Percentiles rank a stretch among this genome's conserved stretches.
phyloP scores from a whole-genome alignment of 371 early-diverging fungal species.

The Cladochytrium tenue region DNA sequence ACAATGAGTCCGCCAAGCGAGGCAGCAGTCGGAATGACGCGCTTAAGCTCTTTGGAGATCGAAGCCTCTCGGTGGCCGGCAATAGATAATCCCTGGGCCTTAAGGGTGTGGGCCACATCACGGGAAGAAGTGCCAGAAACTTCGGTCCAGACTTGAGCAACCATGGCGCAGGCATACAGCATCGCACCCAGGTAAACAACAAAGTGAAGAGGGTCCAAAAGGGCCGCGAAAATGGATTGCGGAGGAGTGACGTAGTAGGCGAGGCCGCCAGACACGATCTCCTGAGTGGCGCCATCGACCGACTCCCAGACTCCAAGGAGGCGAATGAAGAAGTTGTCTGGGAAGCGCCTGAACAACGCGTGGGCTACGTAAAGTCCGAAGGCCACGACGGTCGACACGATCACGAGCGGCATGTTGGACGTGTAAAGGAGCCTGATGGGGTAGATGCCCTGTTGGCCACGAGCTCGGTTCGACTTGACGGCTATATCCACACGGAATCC shows the following conservation, averaged over 20 bases:
- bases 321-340: slow-evolving; percentile 89
- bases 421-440: slow-evolving; percentile 99
- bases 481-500: slow-evolving; percentile 99
- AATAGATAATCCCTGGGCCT: slow-evolving; percentile 97
- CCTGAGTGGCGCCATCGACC: slow-evolving; percentile 86
- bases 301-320: slow-evolving; percentile 97
- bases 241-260: slow-evolving; percentile 99
- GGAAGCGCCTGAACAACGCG: slow-evolving; percentile 93
- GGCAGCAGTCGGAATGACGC: slow-evolving; percentile 95
- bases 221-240: slow-evolving; percentile 74
- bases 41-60: slow-evolving; percentile 97
- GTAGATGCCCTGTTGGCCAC: slow-evolving; percentile 96
- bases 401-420: slow-evolving; percentile 99
- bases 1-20: slow-evolving; percentile 96
- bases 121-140: slow-evolving; percentile 96
- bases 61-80: slow-evolving; percentile 90
- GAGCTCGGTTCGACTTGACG: slow-evolving; percentile 92
- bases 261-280: slow-evolving; percentile 90
- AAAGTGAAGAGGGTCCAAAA: slow-evolving; percentile 91
- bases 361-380: slow-evolving; percentile 96
- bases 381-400: slow-evolving; percentile 96
- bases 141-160: slow-evolving; percentile 99
- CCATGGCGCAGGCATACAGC: slow-evolving; percentile 90
- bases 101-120: slow-evolving; percentile 95
- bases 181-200: slow-evolving; percentile 91